Conservation (phyloP, 208 protist species). For the Leishmania arabica region DNA sequence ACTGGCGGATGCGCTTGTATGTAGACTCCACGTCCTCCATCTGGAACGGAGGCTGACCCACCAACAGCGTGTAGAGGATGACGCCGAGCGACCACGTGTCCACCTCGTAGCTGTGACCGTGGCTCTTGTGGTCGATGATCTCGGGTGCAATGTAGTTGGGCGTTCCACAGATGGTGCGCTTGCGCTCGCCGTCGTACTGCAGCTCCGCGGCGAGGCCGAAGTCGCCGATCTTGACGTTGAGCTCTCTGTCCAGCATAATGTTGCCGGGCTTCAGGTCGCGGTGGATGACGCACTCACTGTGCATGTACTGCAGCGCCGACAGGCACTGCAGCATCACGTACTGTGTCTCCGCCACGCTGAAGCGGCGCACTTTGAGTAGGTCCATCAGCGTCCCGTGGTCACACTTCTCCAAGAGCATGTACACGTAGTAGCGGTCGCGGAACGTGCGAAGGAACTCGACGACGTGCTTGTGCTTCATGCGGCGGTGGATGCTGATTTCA, state of each 20-base stretch:
- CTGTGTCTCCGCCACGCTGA: conserved; percentile 93
- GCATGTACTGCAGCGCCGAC: conserved; percentile 95
- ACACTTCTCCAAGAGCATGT: conserved; percentile 99
- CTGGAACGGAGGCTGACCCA: conserved; percentile 98
- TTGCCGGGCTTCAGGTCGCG: conserved; percentile 97
- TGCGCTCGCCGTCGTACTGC: conserved; percentile 92
- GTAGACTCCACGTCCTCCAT: conserved; percentile 96
- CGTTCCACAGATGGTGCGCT: conserved; percentile 96
- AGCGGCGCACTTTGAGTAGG: conserved; percentile 89
- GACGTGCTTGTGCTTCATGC: conserved; percentile 96
- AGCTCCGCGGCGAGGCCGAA: conserved; percentile 95
- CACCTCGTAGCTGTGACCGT: conserved; percentile 97
- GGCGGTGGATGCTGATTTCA: conserved; percentile 98
- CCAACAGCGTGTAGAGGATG: conserved; percentile 97
- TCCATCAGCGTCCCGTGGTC: conserved; percentile 97
- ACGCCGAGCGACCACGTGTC: conserved; percentile 98
- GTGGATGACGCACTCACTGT: conserved; percentile 95
- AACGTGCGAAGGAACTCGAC: conserved; percentile 97
- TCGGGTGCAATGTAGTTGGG: conserved; percentile 98
- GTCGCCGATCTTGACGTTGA: conserved; percentile 95
- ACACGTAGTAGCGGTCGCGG: conserved; percentile 96
- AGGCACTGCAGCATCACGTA: conserved; percentile 96
- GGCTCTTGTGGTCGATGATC: conserved; percentile 83
- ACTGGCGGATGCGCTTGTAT: conserved; percentile 94
- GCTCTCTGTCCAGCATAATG: conserved; percentile 91